Percentiles rank a stretch among this genome's conserved stretches.
Evolutionary conservation across 2,329 filamentous ascomycete genomes (phyloP).

Genomic region (Neonectria coccinea): DNA sequence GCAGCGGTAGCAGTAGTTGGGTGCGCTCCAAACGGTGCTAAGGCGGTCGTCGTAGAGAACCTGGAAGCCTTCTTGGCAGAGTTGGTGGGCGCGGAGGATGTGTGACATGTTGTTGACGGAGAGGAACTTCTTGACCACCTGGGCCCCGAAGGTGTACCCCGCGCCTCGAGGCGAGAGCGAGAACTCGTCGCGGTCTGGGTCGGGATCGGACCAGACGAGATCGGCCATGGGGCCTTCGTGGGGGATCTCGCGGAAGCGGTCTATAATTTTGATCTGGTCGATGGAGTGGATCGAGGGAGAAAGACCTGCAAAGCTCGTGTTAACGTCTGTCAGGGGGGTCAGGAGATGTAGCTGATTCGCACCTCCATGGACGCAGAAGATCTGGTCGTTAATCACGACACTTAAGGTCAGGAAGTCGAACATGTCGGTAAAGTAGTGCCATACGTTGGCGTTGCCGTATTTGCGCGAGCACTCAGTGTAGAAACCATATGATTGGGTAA

Average conservation of each 20-base stretch:
- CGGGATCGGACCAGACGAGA: constrained; percentile 97
- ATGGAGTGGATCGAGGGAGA: constrained; percentile 96
- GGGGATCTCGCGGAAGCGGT: constrained; percentile 97
- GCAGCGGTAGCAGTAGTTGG: constrained; percentile 95
- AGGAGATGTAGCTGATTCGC: constrained; percentile 42
- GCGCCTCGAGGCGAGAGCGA: constrained; percentile 92
- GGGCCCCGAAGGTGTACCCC: constrained; percentile 96
- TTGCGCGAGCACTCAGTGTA: constrained; percentile 98
- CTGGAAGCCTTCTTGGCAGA: constrained; percentile 98
- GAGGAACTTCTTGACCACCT: constrained; percentile 98
- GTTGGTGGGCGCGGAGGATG: constrained; percentile 96
- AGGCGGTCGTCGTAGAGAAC: constrained; percentile 94
- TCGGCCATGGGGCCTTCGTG: constrained; percentile 99
- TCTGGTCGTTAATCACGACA: constrained; percentile 98
- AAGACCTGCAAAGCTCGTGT: constrained; percentile 64
- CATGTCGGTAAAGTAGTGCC: constrained; percentile 99
- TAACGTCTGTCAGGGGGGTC: constrained; percentile 1
- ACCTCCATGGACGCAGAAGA: constrained; percentile 97
- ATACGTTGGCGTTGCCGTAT: constrained; percentile 98
- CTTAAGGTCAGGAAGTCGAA: constrained; percentile 98
- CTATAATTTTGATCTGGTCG: constrained; percentile 99
- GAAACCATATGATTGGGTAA: constrained; percentile 98
- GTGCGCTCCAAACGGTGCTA: constrained; percentile 98
- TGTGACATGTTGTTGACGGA: constrained; percentile 98
- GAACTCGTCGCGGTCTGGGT: constrained; percentile 97